These are phyloP conservation scores for Brassica rapa DNA, from an alignment of 345 rosid species.

Conservation along the genomic window DNA sequence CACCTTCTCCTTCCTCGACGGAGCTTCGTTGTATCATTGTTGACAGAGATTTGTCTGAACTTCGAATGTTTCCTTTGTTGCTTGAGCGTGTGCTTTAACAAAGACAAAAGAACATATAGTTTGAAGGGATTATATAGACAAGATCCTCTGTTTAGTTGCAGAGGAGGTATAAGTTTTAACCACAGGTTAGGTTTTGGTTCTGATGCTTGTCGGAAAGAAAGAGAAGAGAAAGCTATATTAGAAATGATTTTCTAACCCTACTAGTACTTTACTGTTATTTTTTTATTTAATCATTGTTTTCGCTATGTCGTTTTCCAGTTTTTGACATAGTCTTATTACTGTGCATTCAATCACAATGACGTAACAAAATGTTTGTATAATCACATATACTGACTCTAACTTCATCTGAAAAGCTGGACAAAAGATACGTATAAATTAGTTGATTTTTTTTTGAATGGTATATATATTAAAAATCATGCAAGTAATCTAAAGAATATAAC, in stretches of 20 bases:
- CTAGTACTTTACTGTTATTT: background rate
- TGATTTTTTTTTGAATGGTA: background rate
- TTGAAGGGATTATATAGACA: background rate
- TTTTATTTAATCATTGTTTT: slow-evolving; percentile 4
- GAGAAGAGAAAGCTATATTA: slow-evolving; percentile 35
- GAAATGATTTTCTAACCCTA: slow-evolving; percentile 10
- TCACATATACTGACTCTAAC: background rate
- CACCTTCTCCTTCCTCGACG: slow-evolving; percentile 32
- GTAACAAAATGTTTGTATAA: background rate
- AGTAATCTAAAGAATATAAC: background rate
- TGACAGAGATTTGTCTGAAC: slow-evolving; percentile 12
- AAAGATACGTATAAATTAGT: background rate
- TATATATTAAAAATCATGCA: background rate
- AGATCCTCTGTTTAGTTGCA: slow-evolving; percentile 24
- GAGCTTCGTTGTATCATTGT: slow-evolving; percentile 45
- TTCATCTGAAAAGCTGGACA: slow-evolving; percentile 22
- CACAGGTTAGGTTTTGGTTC: slow-evolving; percentile 64
- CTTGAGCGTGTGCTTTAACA: slow-evolving; percentile 27
- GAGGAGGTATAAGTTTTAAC: slow-evolving; percentile 49
- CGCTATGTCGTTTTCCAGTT: slow-evolving; percentile 23
- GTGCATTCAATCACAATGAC: slow-evolving; percentile 25
- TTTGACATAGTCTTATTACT: slow-evolving; percentile 28
- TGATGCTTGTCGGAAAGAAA: slow-evolving; percentile 46
- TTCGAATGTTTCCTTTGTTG: slow-evolving; percentile 6
- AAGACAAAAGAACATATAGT: slow-evolving; percentile 32